These are phyloP conservation scores for Mucor ambiguus DNA, from an alignment of 371 early-diverging fungal species.

Conservation along the genomic window DNA sequence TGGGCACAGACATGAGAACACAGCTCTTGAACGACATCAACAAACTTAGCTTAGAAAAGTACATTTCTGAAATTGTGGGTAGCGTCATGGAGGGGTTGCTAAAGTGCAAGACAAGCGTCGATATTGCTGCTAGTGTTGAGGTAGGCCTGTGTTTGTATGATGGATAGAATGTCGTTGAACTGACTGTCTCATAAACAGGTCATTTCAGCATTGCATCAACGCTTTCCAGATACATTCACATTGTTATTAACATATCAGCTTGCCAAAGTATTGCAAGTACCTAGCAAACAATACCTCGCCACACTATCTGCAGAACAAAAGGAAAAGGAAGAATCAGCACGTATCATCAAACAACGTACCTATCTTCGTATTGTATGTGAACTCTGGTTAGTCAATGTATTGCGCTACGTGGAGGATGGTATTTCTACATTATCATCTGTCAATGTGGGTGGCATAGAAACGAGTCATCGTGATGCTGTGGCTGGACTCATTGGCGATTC, in stretches of 20 bases:
- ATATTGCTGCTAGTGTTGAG: constrained; percentile 85
- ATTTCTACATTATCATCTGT: constrained; percentile 53
- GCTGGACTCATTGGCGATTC: constrained; percentile 51
- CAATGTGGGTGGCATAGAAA: constrained; percentile 50
- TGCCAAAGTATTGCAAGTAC: constrained; percentile 55
- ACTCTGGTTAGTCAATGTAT: constrained; percentile 81
- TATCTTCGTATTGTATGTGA: constrained; percentile 80
- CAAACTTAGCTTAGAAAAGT: constrained; percentile 92
- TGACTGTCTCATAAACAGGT: constrained; percentile 44
- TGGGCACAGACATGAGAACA: constrained; percentile 74
- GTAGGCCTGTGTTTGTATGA: constrained; percentile 27
- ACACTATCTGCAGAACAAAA: constrained; percentile 73
- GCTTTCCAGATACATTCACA: constrained; percentile 85
- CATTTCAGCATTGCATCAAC: constrained; percentile 86
- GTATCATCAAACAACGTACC: constrained; percentile 71
- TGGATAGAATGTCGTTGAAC: background rate
- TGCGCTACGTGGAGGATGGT: constrained; percentile 73
- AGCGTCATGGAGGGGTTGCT: constrained; percentile 80
- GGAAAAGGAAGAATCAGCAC: constrained; percentile 82
- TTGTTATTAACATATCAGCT: constrained; percentile 65
- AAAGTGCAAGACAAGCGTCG: constrained; percentile 70
- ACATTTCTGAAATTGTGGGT: constrained; percentile 88
- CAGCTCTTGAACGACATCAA: constrained; percentile 84
- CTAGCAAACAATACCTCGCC: constrained; percentile 56
- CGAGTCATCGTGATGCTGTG: constrained; percentile 54